Percentiles rank a stretch among this genome's conserved stretches.
Evolutionary conservation across 106 monocot species (phyloP).

Genomic region (Dendrobium huoshanense): DNA sequence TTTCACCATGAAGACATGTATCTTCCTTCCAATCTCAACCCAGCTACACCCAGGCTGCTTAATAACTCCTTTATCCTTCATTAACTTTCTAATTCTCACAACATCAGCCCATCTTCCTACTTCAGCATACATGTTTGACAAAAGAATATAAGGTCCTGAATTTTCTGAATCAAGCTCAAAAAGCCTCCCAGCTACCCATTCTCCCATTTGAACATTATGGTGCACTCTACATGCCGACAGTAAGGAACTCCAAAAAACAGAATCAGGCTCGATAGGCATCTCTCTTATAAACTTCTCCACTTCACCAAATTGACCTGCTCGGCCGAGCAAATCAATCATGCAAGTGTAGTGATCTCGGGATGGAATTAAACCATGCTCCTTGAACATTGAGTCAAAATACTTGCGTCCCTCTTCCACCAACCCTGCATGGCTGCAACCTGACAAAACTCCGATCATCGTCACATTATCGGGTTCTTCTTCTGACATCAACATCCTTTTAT

Average conservation of each 20-base stretch:
- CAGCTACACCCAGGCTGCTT: conserved; percentile 70
- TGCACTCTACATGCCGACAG: conserved; percentile 59
- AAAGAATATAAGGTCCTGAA: conserved; percentile 51
- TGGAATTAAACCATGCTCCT: conserved; percentile 36
- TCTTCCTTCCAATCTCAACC: conserved; percentile 39
- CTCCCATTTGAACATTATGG: conserved; percentile 25
- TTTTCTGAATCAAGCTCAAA: conserved; percentile 26
- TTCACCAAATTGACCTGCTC: conserved; percentile 54
- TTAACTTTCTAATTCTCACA: conserved; percentile 31
- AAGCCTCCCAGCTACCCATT: conserved; percentile 16
- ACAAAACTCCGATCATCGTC: conserved; percentile 72
- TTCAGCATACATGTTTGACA: conserved; percentile 66
- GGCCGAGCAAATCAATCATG: conserved; percentile 78
- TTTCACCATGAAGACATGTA: conserved; percentile 49
- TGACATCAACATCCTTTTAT: conserved; percentile 29
- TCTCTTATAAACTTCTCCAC: conserved; percentile 31
- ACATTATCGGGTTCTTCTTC: conserved; percentile 63
- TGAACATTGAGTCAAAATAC: conserved; percentile 39
- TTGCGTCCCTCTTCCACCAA: conserved; percentile 45
- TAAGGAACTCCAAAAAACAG: conserved; percentile 46
- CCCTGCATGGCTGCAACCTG: conserved; percentile 75
- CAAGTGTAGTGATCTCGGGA: conserved; percentile 63
- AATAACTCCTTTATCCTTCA: conserved; percentile 34
- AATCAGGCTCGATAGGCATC: conserved; percentile 57
- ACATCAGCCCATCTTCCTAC: conserved; percentile 39